These are phyloP conservation scores for Cantharellus cinnabarinus DNA, from an alignment of 768 basidiomycete species.

Conservation along the genomic window DNA sequence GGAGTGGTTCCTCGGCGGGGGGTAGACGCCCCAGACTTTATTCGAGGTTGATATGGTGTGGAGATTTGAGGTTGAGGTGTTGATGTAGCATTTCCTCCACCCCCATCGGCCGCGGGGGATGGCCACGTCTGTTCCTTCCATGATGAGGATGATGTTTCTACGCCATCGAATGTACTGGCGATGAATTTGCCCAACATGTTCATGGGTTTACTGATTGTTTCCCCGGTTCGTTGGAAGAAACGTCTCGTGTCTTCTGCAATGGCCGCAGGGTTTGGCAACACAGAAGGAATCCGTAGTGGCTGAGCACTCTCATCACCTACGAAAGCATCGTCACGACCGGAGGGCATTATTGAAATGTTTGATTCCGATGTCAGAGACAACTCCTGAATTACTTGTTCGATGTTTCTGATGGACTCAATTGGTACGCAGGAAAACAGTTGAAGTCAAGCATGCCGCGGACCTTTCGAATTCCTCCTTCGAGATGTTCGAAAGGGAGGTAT, in stretches of 20 bases:
- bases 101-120: neutral
- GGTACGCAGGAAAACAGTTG: neutral
- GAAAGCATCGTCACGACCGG: slow-evolving; percentile 22
- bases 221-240: slow-evolving; percentile 76
- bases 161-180: slow-evolving; percentile 51
- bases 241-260: slow-evolving; percentile 53
- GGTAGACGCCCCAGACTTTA: neutral
- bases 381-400: slow-evolving; percentile 37
- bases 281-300: slow-evolving; percentile 41
- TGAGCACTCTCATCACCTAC: slow-evolving; percentile 81
- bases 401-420: slow-evolving; percentile 22
- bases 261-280: slow-evolving; percentile 13
- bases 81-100: neutral
- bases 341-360: slow-evolving; percentile 16
- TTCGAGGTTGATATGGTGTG: neutral
- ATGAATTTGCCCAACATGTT: slow-evolving; percentile 76
- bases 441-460: slow-evolving; percentile 18
- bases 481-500: slow-evolving; percentile 83
- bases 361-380: slow-evolving; percentile 20
- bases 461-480: slow-evolving; percentile 82
- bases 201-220: slow-evolving; percentile 79
- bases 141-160: slow-evolving; percentile 20
- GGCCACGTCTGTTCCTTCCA: neutral
- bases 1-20: neutral
- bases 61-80: neutral